A percentile compares a stretch with the other conserved stretches of the same genome.
These are phyloP conservation scores for Bryoerythrophyllum caledonicum DNA, from an alignment of 225 moss, liverwort and hornwort genomes.

Conservation along the genomic window DNA sequence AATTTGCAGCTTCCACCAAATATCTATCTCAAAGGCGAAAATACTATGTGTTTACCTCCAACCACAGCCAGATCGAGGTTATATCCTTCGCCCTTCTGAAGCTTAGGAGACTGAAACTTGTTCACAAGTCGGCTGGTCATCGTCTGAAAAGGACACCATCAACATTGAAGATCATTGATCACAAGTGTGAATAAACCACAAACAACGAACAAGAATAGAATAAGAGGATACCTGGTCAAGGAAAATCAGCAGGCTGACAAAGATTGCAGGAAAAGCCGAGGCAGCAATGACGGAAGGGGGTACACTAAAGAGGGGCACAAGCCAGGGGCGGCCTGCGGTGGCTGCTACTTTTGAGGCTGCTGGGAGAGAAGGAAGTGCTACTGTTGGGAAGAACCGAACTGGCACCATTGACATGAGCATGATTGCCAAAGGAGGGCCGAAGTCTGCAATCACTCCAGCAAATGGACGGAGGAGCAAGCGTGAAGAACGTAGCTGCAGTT, in stretches of 20 bases:
- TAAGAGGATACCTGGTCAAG: slow-evolving; percentile 56
- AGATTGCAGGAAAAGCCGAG: slow-evolving; percentile 66
- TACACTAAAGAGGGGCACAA: slow-evolving; percentile 64
- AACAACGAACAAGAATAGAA: background rate
- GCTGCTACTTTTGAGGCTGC: slow-evolving; percentile 52
- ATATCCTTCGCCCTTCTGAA: slow-evolving; percentile 49
- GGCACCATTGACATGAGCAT: slow-evolving; percentile 66
- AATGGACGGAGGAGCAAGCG: slow-evolving; percentile 56
- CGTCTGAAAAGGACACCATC: slow-evolving; percentile 28
- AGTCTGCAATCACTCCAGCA: slow-evolving; percentile 61
- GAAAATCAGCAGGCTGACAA: slow-evolving; percentile 65
- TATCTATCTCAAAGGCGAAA: slow-evolving; percentile 14
- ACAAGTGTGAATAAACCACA: background rate
- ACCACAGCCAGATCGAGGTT: slow-evolving; percentile 64
- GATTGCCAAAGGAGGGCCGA: slow-evolving; percentile 67
- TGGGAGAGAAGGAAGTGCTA: slow-evolving; percentile 62
- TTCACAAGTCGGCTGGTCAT: slow-evolving; percentile 67
- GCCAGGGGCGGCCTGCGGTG: slow-evolving; percentile 58
- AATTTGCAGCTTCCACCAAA: no score
- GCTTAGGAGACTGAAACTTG: slow-evolving; percentile 40
- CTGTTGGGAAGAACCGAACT: slow-evolving; percentile 48
- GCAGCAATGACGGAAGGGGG: slow-evolving; percentile 54
- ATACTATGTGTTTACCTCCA: slow-evolving; percentile 40
- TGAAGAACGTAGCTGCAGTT: slow-evolving; percentile 57
- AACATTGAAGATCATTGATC: background rate